Base-by-base conservation (phyloP, 768 basidiomycete genomes). In the Lentinula aciculospora region DNA sequence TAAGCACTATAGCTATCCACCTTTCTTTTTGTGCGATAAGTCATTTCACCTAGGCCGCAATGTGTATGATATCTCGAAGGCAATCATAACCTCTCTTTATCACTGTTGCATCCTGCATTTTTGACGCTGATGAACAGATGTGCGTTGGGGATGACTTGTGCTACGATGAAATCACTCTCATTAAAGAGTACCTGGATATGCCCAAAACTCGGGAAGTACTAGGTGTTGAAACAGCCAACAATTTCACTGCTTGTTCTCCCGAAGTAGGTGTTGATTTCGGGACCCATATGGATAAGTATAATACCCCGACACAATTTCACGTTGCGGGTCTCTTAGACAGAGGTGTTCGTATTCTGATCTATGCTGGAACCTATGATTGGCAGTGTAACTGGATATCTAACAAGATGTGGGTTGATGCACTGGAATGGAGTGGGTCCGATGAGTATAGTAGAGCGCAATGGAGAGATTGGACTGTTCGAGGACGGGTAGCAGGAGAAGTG, bases 361-460 rank as follows among this genome's bases (percentile, higher is more conserved):
- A 90, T 61, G 85, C 59, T 25, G 59, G 59, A 28, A 60, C 57
- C 1, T 58, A 50, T 61, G 86, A 89, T 64, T 89, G 86, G 86
- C 86, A 86, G 60, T 91, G 88, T 66, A 89, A 90, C 66, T 88
- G 83, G 82, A 71, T 89, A 28, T 84, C 86, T 15, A 93, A 92
- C 70, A 82, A 82, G 64, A 74, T 82, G 40, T 92, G 91, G 91
- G 81, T 86, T 6, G 80, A 89, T 50, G 74, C 79, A 59, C 73
- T 94, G 51, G 80, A 86, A 53, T 92, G 92, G 92, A 81, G 79
- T 46, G 87, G 87, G 2, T 69, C 76, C 47, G 73, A 74, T 39
- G 77, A 64, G 5, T 92, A 85, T 68, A 68, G 67, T 2, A 65
- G 62, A 15, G 74, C 74, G 15, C 70, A 75, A 25, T 79, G 83